Percentiles rank a stretch among this genome's conserved stretches.
Conservation (phyloP, 768 basidiomycete species). For the Pholiota conissans region DNA sequence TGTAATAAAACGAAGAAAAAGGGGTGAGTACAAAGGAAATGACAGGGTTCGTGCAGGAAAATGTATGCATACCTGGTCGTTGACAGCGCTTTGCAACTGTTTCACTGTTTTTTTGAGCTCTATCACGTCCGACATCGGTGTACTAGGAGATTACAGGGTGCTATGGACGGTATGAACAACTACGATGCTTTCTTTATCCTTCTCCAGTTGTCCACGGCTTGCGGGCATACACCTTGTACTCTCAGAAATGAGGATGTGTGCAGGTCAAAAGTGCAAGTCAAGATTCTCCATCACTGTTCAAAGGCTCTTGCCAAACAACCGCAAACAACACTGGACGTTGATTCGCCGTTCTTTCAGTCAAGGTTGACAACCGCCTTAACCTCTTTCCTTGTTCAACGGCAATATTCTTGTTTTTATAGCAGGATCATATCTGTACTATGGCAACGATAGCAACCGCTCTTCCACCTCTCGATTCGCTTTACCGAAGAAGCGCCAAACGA, state of each 20-base stretch:
- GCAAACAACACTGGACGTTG: slow-evolving; percentile 16
- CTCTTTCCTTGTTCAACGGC: neutral
- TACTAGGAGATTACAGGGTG: slow-evolving; percentile 28
- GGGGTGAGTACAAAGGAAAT: slow-evolving; percentile 32
- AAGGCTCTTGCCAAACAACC: slow-evolving; percentile 16
- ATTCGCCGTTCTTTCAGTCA: neutral
- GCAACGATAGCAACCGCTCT: slow-evolving; percentile 47
- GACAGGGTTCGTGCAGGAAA: slow-evolving; percentile 35
- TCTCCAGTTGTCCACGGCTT: neutral
- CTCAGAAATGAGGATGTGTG: neutral
- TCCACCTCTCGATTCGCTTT: slow-evolving; percentile 66
- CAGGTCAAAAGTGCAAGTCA: neutral
- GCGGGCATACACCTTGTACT: neutral
- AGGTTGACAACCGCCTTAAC: neutral
- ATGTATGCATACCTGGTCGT: slow-evolving; percentile 29
- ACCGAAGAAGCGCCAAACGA: slow-evolving; percentile 65
- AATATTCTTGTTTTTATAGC: neutral
- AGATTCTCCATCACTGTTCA: neutral
- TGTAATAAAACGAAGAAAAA: slow-evolving; percentile 28
- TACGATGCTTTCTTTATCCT: slow-evolving; percentile 11
- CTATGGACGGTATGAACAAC: slow-evolving; percentile 31
- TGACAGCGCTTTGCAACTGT: slow-evolving; percentile 66
- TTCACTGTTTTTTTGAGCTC: slow-evolving; percentile 83
- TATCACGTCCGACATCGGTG: slow-evolving; percentile 46
- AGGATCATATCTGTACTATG: slow-evolving; percentile 3